A percentile compares a stretch with the other conserved stretches of the same genome.
phyloP scores from a whole-genome alignment of 2,329 filamentous ascomycete genomes.

The Paecilomyces niveus region DNA sequence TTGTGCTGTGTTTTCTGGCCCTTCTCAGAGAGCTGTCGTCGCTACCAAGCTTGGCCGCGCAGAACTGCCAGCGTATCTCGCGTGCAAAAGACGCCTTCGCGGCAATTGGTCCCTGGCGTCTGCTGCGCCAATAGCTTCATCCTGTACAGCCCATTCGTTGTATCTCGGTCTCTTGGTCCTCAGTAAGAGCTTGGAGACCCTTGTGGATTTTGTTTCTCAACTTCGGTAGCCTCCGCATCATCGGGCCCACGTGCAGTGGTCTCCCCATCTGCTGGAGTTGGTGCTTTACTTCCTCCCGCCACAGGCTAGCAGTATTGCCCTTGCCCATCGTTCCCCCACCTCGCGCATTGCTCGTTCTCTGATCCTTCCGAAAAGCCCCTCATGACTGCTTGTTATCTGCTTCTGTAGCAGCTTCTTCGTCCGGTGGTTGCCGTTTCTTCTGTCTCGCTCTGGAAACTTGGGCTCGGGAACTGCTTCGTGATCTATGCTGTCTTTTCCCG shows the following conservation, averaged over 20 bases:
- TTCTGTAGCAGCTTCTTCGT: background rate
- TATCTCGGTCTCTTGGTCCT: background rate
- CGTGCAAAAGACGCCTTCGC: background rate
- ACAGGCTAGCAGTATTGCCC: background rate
- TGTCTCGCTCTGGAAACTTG: too few relatives aligned
- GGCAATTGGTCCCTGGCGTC: background rate
- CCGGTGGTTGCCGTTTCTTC: background rate
- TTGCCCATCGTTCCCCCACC: background rate
- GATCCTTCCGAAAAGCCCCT: background rate
- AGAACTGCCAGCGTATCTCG: too few relatives aligned
- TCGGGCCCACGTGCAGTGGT: background rate
- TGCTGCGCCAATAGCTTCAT: background rate
- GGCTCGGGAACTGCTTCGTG: background rate
- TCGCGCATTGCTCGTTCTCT: background rate
- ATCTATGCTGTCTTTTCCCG: background rate
- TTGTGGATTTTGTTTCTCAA: background rate
- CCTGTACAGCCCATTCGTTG: background rate
- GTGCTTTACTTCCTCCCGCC: background rate
- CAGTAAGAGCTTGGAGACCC: background rate
- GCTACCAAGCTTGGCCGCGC: too few relatives aligned
- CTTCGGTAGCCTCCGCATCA: background rate
- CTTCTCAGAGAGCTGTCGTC: too few relatives aligned
- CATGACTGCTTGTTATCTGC: background rate
- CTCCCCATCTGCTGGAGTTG: background rate
- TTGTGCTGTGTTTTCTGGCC: background rate